Percentiles rank a stretch among this genome's conserved stretches.
Conservation (phyloP, 2,329 filamentous ascomycete species). For the Lizonia empirigonia region DNA sequence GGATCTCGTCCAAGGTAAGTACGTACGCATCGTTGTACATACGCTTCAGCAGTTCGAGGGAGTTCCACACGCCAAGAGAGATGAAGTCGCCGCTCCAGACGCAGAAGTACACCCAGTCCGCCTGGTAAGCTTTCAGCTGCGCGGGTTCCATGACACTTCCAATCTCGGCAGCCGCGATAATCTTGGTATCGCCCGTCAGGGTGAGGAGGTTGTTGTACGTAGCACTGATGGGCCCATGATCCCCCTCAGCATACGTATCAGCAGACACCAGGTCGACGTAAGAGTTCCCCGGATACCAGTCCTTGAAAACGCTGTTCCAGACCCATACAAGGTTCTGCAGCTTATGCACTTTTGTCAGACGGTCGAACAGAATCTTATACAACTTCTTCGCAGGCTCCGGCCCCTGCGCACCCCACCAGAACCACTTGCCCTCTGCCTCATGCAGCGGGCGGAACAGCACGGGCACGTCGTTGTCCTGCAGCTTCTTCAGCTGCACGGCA, state of each 20-base stretch:
- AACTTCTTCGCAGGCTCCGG: constrained; percentile 55
- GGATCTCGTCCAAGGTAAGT: constrained; percentile 37
- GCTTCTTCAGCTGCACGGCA: constrained; percentile 53
- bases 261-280: constrained; percentile 56
- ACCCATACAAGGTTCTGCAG: constrained; percentile 59
- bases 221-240: constrained; percentile 53
- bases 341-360: constrained; percentile 52
- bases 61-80: constrained; percentile 51
- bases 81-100: constrained; percentile 56
- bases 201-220: constrained; percentile 54
- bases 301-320: constrained; percentile 55
- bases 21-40: constrained; percentile 41
- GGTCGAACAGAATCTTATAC: constrained; percentile 52
- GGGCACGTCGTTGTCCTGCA: constrained; percentile 53
- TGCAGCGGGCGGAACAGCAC: constrained; percentile 57
- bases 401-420: constrained; percentile 59
- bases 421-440: constrained; percentile 59
- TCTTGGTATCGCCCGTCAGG: constrained; percentile 54
- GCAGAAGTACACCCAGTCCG: constrained; percentile 57
- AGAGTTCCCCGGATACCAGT: constrained; percentile 57
- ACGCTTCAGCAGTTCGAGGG: constrained; percentile 48
- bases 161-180: constrained; percentile 56
- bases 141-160: constrained; percentile 54
- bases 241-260: constrained; percentile 54
- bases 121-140: constrained; percentile 52